Base-by-base conservation (phyloP, 106 monocot species). In the Acanthochlamys bracteata region DNA sequence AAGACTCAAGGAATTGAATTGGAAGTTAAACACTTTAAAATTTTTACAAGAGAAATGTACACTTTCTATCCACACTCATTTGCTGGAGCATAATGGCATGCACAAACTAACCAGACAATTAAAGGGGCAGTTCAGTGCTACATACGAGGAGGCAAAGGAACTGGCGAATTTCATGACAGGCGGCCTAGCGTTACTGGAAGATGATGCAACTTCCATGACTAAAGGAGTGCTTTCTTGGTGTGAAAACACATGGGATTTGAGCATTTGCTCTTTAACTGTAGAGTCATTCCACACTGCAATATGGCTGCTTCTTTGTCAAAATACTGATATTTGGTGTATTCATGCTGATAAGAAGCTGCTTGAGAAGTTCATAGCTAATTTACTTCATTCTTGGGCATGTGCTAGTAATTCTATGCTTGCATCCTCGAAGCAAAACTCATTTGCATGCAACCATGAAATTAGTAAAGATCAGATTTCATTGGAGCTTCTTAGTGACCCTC, bases 301-400 rank as follows among this genome's bases (percentile, higher is more conserved):
- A 69, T 95, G 86, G 86, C 68, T 67, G 67, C 79, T 95, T 71
- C 79, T 95, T 40, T 90, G 84, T 60, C 71, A 70, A 53, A 90
- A 87, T 22, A 33, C 77, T 75, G 90, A 95, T 72, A 61, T 86
- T 63, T 95, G 94, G 94, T 72, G 79, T 59, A 42, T 24, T 66
- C 78, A 90, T 84, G 69, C 86, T 42, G 68, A 74, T 47, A 78
- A 74, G 16, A 80, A 84, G 59, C 42, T 63, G 26, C 25, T 90
- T 62, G 75, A 80, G 52, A 75, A 73, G 49, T 86, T 95, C 65
- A 65, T 84, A 12, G 81, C 79, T 46, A 49, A 75, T 75, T 66
- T 95, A 57, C 41, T 95, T 58, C 51, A 59, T 23, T 70, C 76
- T 12, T 55, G 74, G 42, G 53, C 64, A 52, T 56, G 20, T 70